Conservation (phyloP, 1,284 basidiomycete species). For the Ceratobasidium sp. region DNA sequence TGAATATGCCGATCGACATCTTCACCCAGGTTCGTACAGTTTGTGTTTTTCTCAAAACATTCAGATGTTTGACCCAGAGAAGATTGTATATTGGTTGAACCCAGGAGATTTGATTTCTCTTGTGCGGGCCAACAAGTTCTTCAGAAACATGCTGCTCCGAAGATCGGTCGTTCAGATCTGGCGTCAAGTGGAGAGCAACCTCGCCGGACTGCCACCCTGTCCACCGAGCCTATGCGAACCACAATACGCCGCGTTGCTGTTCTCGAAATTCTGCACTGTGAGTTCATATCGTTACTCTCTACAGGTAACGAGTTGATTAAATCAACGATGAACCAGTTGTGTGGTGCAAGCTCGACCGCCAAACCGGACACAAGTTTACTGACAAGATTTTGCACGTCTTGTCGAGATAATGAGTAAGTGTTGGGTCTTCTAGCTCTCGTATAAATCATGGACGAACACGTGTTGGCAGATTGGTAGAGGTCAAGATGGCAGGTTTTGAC, state of each 20-base stretch:
- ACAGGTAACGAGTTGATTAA: not conserved
- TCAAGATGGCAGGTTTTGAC: not conserved
- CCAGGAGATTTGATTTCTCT: not conserved
- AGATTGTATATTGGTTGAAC: not conserved
- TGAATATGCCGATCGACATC: not conserved
- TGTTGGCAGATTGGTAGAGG: not conserved
- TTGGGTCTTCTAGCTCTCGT: not conserved
- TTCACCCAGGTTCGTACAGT: conserved; percentile 7
- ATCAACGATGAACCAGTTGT: not conserved
- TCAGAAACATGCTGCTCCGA: not conserved
- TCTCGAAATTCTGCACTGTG: conserved; percentile 15
- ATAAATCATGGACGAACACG: no score
- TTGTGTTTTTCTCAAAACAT: not conserved
- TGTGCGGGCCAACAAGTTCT: not conserved
- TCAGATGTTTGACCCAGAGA: no score
- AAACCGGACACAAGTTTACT: conserved; percentile 1
- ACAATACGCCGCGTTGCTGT: conserved; percentile 4
- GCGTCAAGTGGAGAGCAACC: not conserved
- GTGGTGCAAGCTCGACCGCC: not conserved
- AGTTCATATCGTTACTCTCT: not conserved
- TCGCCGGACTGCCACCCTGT: not conserved
- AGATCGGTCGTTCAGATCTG: not conserved
- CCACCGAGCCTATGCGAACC: not conserved
- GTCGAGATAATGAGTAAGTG: conserved; percentile 15
- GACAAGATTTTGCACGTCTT: not conserved